Conservation (phyloP, 805 yeast genomes). For the Starmerella riodocensis region DNA sequence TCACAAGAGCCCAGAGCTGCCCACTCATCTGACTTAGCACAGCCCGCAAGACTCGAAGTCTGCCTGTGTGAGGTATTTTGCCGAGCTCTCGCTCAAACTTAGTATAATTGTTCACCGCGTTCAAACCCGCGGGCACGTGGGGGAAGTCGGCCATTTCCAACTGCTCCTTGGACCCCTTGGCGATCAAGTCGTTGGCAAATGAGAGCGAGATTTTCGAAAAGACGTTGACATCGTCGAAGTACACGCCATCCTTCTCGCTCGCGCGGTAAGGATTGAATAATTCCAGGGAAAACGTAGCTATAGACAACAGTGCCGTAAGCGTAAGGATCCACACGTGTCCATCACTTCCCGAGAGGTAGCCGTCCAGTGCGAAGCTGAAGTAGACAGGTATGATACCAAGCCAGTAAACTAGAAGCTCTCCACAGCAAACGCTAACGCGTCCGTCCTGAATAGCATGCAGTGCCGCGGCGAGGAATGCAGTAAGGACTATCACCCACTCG, state of each 20-base stretch:
- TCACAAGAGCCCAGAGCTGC: conserved; percentile 7
- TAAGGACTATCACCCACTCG: conserved; percentile 11
- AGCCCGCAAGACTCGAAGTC: conserved; percentile 16
- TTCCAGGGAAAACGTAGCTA: conserved; percentile 10
- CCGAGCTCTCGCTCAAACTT: conserved; percentile 10
- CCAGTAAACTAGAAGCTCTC: conserved; percentile 22
- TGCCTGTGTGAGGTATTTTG: background rate
- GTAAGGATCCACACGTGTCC: background rate
- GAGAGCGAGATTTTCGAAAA: conserved; percentile 18
- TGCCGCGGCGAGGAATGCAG: conserved; percentile 9
- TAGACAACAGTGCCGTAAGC: conserved; percentile 3
- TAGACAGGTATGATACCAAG: conserved; percentile 11
- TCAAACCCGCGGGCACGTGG: conserved; percentile 17
- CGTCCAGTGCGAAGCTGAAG: conserved; percentile 15
- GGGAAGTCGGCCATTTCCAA: conserved; percentile 20
- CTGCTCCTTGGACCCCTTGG: conserved; percentile 7
- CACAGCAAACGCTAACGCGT: conserved; percentile 18
- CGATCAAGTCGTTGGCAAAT: conserved; percentile 15
- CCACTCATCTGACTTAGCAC: conserved; percentile 4
- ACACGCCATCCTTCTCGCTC: background rate
- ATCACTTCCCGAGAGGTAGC: conserved; percentile 1
- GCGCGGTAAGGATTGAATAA: conserved; percentile 5
- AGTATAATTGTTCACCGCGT: conserved; percentile 12
- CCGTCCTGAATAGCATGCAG: conserved; percentile 22
- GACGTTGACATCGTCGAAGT: conserved; percentile 16